Evolutionary conservation across 176 grass and related monocot species (phyloP), one percentile per base, ranked within the genome.

Genomic region (Ensete glaucum): DNA sequence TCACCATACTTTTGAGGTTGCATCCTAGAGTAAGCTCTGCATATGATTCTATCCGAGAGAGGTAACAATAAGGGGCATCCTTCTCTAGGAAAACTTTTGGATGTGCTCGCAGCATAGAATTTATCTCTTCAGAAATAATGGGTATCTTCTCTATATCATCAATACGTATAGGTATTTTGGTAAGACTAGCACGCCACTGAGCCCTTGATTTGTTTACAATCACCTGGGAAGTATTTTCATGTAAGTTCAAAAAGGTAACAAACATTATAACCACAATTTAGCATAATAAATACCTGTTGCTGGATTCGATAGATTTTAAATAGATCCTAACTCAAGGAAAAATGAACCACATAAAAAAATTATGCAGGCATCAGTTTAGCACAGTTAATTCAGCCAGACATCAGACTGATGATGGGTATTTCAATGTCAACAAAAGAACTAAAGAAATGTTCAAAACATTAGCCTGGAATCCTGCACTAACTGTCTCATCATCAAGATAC

Each of bases 181-280:
- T 84, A 67, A 77, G 75, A 51, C 82, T 81, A 64, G 69, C 71
- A 75, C 14, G 67, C 25, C 51, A 85, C 73, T 82, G 67, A 70
- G 93, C 93, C 56, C 90, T 81, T 81, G 95, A 91, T 81, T 85
- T 91, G 73, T 98, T 98, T 66, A 98, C 86, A 80, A 98, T 98
- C 73, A 91, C 89, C 95, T 97, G 80, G n/a, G 68, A 85, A 67
- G 81, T 74, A 60, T 84, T 72, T 66, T 81, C 14, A 83, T 55
- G 50, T 64, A 22, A 10, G n/a, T 72, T 0, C 72, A 73, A 54
- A 29, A 70, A 71, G 24, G 19, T 5, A 83, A 21, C 10, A 11
- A 62, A 21, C 34, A 76, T 65, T 66, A 52, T 55, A 14, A 6
- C 13, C 2, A 66, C 43, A 51, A 81, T 63, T 64, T 34, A 60